A percentile compares a stretch with the other conserved stretches of the same genome.
These are phyloP conservation scores for Fusarium virguliforme DNA, from an alignment of 2,329 filamentous ascomycete genomes.

Conservation along the genomic window DNA sequence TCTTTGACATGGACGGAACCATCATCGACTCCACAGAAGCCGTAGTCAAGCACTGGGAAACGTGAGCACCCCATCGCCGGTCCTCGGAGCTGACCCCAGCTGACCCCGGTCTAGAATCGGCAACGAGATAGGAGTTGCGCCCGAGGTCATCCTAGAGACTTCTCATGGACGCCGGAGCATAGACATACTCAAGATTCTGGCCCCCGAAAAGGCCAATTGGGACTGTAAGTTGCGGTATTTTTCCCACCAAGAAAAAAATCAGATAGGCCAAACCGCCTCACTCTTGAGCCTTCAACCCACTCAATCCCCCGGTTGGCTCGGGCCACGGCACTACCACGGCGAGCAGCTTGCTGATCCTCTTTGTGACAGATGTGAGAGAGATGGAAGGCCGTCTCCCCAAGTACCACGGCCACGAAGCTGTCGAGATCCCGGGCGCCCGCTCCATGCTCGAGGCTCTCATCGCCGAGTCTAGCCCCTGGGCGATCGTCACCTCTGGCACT, in stretches of 20 bases:
- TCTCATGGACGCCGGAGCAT: constrained; percentile 94
- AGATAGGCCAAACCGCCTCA: constrained; percentile 18
- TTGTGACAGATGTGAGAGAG: constrained; percentile 77
- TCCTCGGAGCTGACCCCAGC: background rate
- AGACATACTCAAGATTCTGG: constrained; percentile 84
- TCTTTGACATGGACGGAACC: constrained; percentile 87
- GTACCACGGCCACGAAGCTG: constrained; percentile 82
- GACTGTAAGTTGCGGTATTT: constrained; percentile 77
- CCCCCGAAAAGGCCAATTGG: constrained; percentile 90
- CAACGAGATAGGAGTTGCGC: constrained; percentile 85
- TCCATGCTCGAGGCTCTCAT: constrained; percentile 78
- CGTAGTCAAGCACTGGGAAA: constrained; percentile 83
- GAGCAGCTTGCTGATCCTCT: constrained; percentile 31
- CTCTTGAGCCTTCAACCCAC: constrained; percentile 13
- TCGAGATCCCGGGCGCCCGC: constrained; percentile 89
- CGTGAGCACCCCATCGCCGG: constrained; percentile 61
- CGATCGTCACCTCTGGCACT: constrained; percentile 86
- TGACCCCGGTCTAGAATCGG: constrained; percentile 72
- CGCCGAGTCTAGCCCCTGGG: constrained; percentile 78
- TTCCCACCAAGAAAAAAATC: background rate
- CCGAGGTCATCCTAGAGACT: constrained; percentile 87
- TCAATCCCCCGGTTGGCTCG: background rate
- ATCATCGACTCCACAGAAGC: constrained; percentile 87
- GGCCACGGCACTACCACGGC: constrained; percentile 13
- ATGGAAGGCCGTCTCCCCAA: constrained; percentile 85